Evolutionary conservation across 768 basidiomycete species (phyloP).

Genomic region (Russula dissimulans): DNA sequence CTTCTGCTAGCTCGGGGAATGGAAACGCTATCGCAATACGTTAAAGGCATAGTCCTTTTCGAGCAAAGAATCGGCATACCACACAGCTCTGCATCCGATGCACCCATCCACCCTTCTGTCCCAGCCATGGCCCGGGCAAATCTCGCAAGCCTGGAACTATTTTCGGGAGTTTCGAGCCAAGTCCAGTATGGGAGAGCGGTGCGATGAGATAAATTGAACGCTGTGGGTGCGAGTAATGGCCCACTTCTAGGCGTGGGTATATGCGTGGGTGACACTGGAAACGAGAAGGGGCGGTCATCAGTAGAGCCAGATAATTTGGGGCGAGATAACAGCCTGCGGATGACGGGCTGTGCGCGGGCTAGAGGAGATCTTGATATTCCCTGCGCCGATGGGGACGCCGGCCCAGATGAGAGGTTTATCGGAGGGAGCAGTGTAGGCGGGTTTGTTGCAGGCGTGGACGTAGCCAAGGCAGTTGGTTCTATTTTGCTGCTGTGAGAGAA

Average conservation of each 20-base stretch:
- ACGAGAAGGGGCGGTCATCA: slow-evolving; percentile 1
- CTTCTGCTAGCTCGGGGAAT: slow-evolving; percentile 43
- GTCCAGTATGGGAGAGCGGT: slow-evolving; percentile 46
- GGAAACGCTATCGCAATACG: slow-evolving; percentile 38
- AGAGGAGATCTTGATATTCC: slow-evolving; percentile 10
- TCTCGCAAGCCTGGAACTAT: slow-evolving; percentile 41
- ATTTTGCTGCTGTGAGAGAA: background rate
- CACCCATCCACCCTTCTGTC: slow-evolving; percentile 60
- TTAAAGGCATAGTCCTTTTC: slow-evolving; percentile 2
- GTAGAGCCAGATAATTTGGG: slow-evolving; percentile 8
- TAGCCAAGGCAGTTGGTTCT: slow-evolving; percentile 9
- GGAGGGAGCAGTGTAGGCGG: slow-evolving; percentile 3
- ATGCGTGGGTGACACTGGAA: background rate
- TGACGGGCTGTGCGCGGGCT: slow-evolving; percentile 12
- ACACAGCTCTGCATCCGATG: slow-evolving; percentile 29
- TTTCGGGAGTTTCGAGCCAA: slow-evolving; percentile 59
- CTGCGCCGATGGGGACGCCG: slow-evolving; percentile 2
- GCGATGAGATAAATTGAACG: slow-evolving; percentile 66
- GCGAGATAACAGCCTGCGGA: slow-evolving; percentile 17
- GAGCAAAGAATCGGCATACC: slow-evolving; percentile 15
- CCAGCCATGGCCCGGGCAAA: slow-evolving; percentile 74
- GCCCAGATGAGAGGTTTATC: background rate
- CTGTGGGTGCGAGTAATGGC: slow-evolving; percentile 35
- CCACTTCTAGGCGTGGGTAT: slow-evolving; percentile 18
- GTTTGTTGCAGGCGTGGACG: background rate